phyloP scores from a whole-genome alignment of 495 filamentous ascomycete species.

The Aspergillus campestris region DNA sequence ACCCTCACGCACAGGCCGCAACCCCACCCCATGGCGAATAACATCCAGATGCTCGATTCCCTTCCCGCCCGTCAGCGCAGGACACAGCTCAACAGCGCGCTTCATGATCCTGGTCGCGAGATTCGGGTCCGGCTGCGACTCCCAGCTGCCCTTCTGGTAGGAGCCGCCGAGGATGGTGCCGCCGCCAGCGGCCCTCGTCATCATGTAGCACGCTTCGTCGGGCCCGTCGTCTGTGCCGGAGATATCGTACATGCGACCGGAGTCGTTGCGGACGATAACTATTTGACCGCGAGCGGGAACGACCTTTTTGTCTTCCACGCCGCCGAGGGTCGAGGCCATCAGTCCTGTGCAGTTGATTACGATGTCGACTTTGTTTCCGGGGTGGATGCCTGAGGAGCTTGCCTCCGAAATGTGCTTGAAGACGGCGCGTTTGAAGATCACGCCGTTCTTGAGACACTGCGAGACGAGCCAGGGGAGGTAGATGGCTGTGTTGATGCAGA shows the following conservation, averaged over 20 bases:
- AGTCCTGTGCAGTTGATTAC: constrained; percentile 73
- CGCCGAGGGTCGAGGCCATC: constrained; percentile 65
- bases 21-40: constrained; percentile 71
- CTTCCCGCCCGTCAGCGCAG: constrained; percentile 51
- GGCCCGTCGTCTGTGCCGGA: constrained; percentile 68
- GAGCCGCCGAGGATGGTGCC: constrained; percentile 76
- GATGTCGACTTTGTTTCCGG: constrained; percentile 48
- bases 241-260: constrained; percentile 50
- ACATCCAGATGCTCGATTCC: constrained; percentile 65
- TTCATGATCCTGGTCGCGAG: constrained; percentile 75
- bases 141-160: constrained; percentile 69
- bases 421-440: constrained; percentile 49
- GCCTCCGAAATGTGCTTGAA: constrained; percentile 64
- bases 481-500: constrained; percentile 84
- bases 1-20: constrained; percentile 61
- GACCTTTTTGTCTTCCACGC: constrained; percentile 64
- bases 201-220: constrained; percentile 69
- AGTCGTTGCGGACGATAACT: constrained; percentile 73
- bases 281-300: constrained; percentile 73
- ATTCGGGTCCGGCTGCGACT: constrained; percentile 65
- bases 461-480: constrained; percentile 78
- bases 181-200: constrained; percentile 66
- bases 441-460: constrained; percentile 64
- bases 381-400: constrained; percentile 36
- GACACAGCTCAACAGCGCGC: constrained; percentile 57